These are phyloP conservation scores for Pseudoneurospora amorphoporcata DNA, from an alignment of 495 filamentous ascomycete species.

Conservation along the genomic window DNA sequence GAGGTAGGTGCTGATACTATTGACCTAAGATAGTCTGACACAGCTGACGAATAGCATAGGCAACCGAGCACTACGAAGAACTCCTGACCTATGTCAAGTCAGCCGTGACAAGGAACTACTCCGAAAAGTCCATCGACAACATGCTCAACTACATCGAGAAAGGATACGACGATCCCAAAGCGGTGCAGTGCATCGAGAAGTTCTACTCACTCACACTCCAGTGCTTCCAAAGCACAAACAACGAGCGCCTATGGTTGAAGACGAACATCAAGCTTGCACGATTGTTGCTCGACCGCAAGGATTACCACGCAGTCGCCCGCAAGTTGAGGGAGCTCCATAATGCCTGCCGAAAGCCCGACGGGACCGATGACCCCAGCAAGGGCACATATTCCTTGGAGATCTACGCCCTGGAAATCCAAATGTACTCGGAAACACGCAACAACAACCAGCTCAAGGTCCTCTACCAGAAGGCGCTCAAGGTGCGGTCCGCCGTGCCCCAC, in stretches of 20 bases:
- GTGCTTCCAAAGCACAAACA: slow-evolving; percentile 95
- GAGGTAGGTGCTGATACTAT: slow-evolving; percentile 42
- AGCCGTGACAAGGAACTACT: slow-evolving; percentile 95
- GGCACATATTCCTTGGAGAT: slow-evolving; percentile 94
- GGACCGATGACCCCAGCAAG: slow-evolving; percentile 87
- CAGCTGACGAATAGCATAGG: slow-evolving; percentile 42
- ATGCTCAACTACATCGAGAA: slow-evolving; percentile 99
- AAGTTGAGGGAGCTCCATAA: slow-evolving; percentile 84
- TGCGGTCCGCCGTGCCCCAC: slow-evolving; percentile 91
- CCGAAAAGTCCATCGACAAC: slow-evolving; percentile 98
- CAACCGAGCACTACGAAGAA: slow-evolving; percentile 88
- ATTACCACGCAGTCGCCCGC: slow-evolving; percentile 69
- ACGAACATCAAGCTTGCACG: slow-evolving; percentile 95
- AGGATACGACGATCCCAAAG: slow-evolving; percentile 66
- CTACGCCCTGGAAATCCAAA: slow-evolving; percentile 95
- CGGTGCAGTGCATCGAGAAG: slow-evolving; percentile 77
- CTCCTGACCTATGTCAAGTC: slow-evolving; percentile 96
- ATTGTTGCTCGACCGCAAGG: slow-evolving; percentile 80
- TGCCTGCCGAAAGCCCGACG: slow-evolving; percentile 81
- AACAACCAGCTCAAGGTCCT: slow-evolving; percentile 93
- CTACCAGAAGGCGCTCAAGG: slow-evolving; percentile 80
- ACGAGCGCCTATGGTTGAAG: slow-evolving; percentile 95
- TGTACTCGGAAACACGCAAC: slow-evolving; percentile 94
- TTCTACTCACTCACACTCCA: slow-evolving; percentile 90
- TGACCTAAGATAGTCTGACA: neutral